Evolutionary conservation across 352 stramenopile genomes (phyloP).

Genomic region (Elongisporangium undulatum): DNA sequence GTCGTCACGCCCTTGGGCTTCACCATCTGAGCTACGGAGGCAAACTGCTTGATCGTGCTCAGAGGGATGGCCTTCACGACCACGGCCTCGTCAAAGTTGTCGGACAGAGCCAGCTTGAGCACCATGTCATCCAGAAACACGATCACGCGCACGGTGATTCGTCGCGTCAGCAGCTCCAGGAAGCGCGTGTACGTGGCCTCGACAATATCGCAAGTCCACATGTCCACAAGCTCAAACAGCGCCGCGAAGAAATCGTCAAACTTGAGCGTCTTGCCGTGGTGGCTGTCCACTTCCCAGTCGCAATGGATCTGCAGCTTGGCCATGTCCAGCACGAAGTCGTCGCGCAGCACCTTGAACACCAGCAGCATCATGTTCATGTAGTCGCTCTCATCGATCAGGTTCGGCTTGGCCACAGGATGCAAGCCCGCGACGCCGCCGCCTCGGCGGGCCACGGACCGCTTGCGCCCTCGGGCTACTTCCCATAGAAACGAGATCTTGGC

Average conservation of each 20-base stretch:
- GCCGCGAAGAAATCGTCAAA: conserved; percentile 67
- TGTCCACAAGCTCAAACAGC: conserved; percentile 73
- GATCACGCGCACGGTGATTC: conserved; percentile 63
- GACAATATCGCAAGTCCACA: conserved; percentile 79
- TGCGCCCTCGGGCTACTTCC: conserved; percentile 46
- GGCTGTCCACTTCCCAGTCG: conserved; percentile 79
- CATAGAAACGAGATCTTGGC: conserved; percentile 57
- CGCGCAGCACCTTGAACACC: conserved; percentile 71
- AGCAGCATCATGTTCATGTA: conserved; percentile 75
- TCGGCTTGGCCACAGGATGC: conserved; percentile 3
- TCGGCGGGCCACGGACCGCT: conserved; percentile 15
- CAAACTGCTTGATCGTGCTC: conserved; percentile 63
- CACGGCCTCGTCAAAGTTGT: conserved; percentile 70
- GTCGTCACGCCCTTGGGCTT: conserved; percentile 43
- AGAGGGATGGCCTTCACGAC: conserved; percentile 76
- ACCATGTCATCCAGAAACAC: conserved; percentile 70
- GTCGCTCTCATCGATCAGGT: conserved; percentile 47
- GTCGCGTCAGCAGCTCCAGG: conserved; percentile 50
- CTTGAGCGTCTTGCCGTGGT: conserved; percentile 38
- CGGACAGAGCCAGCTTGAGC: conserved; percentile 62
- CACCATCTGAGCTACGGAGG: conserved; percentile 49
- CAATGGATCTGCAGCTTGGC: conserved; percentile 62
- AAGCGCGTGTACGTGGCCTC: conserved; percentile 66
- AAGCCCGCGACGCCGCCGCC: background rate
- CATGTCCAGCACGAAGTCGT: conserved; percentile 59